Evolutionary conservation across 2,329 filamentous ascomycete genomes (phyloP).

Genomic region (Tolypocladium cylindrosporum): DNA sequence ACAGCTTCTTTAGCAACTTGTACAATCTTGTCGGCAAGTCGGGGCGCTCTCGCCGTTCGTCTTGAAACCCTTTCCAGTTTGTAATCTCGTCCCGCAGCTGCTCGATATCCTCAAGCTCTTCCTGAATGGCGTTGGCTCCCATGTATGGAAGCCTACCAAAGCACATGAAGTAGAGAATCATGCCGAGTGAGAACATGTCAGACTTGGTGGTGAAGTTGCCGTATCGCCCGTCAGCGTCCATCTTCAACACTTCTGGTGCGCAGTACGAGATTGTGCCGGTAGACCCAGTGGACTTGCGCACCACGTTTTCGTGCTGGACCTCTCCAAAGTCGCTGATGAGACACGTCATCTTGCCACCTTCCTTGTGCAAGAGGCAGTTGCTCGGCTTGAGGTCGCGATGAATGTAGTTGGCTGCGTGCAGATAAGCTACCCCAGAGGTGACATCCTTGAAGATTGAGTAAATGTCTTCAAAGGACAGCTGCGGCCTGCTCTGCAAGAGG

Average conservation of each 20-base stretch:
- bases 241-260: constrained; percentile 80
- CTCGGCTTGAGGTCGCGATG: constrained; percentile 93
- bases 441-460: constrained; percentile 96
- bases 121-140: constrained; percentile 74
- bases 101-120: constrained; percentile 88
- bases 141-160: constrained; percentile 81
- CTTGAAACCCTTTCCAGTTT: constrained; percentile 77
- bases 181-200: constrained; percentile 94
- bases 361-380: constrained; percentile 82
- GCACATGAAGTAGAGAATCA: constrained; percentile 98
- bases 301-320: constrained; percentile 74
- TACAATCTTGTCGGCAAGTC: constrained; percentile 85
- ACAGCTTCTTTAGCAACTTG: constrained; percentile 67
- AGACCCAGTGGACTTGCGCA: constrained; percentile 80
- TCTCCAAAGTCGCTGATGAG: constrained; percentile 97
- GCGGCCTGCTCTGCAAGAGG: constrained; percentile 29
- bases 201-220: constrained; percentile 96
- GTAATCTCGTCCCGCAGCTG: constrained; percentile 76
- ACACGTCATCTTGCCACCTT: constrained; percentile 61
- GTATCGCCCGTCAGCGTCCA: constrained; percentile 58
- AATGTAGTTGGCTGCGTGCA: constrained; percentile 87
- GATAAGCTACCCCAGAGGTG: constrained; percentile 78
- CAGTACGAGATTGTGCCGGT: constrained; percentile 98
- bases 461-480: constrained; percentile 74
- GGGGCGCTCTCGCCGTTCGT: constrained; percentile 61